phyloP scores from a whole-genome alignment of 2,329 filamentous ascomycete genomes.

The Sporothrix schenckii region DNA sequence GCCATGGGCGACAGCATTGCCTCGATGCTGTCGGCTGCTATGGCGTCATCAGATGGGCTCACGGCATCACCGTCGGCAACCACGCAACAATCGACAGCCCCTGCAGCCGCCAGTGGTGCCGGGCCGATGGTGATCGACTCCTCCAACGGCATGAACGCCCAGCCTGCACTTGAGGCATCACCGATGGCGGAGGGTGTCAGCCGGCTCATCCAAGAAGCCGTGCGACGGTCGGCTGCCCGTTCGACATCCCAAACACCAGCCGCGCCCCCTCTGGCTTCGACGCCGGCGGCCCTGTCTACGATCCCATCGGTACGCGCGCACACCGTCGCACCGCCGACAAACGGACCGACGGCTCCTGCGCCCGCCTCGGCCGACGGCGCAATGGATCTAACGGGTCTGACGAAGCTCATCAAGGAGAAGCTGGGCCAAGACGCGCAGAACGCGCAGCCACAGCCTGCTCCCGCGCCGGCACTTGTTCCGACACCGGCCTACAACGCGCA shows the following conservation, averaged over 20 bases:
- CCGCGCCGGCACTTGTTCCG: background rate
- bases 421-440: slow-evolving; percentile 33
- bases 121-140: background rate
- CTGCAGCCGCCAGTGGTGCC: background rate
- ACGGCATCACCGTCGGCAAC: background rate
- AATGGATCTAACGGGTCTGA: slow-evolving; percentile 38
- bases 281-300: background rate
- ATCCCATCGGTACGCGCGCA: background rate
- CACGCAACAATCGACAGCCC: background rate
- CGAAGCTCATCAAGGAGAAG: slow-evolving; percentile 40
- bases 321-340: background rate
- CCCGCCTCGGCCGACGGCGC: slow-evolving; percentile 17
- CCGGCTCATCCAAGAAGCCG: slow-evolving; percentile 38
- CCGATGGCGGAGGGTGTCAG: slow-evolving; percentile 32
- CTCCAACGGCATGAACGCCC: background rate
- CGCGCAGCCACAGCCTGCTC: background rate
- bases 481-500: slow-evolving; percentile 8
- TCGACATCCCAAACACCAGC: slow-evolving; percentile 4
- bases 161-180: background rate
- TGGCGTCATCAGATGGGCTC: slow-evolving; percentile 17
- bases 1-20: slow-evolving; percentile 31
- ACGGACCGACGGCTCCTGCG: slow-evolving; percentile 4
- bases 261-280: background rate
- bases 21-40: slow-evolving; percentile 32
- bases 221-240: slow-evolving; percentile 33